Conservation (phyloP, 306 rosid species). For the Gastrolobium bilobum region DNA sequence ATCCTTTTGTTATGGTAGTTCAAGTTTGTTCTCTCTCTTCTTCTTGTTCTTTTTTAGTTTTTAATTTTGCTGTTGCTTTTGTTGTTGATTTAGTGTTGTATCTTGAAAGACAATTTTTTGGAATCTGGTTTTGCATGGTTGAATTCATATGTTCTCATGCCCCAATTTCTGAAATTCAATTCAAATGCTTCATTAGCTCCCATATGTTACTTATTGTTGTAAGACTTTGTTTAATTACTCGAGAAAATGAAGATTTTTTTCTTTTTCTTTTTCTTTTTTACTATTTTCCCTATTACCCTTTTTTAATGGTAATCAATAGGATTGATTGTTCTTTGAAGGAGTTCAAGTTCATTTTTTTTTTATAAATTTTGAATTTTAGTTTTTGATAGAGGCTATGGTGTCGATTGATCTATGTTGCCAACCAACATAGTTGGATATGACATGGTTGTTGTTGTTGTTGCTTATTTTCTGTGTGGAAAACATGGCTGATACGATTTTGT, state of each 20-base stretch:
- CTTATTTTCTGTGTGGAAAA: constrained; percentile 22
- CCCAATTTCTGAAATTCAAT: constrained; percentile 14
- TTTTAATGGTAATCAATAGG: background rate
- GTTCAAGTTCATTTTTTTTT: constrained; percentile 9
- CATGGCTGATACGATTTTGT: constrained; percentile 24
- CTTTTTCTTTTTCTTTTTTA: background rate
- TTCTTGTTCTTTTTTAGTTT: background rate
- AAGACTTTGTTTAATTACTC: background rate
- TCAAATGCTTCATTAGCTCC: constrained; percentile 12
- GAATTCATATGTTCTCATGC: constrained; percentile 5
- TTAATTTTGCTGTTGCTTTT: background rate
- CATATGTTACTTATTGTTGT: background rate
- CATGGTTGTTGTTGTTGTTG: constrained; percentile 12
- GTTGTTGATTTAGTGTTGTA: background rate
- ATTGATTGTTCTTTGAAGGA: constrained; percentile 23
- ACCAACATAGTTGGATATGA: background rate
- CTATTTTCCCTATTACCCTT: background rate
- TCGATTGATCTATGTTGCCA: constrained; percentile 16
- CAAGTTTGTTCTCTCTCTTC: background rate
- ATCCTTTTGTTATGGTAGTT: constrained; percentile 10
- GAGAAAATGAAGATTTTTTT: background rate
- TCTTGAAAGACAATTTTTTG: background rate
- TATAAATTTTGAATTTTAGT: background rate
- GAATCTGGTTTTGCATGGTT: constrained; percentile 28
- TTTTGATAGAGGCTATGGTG: constrained; percentile 14